These are phyloP conservation scores for Blepharisma stoltei DNA, from an alignment of 73 alveolate species.

Conservation along the genomic window DNA sequence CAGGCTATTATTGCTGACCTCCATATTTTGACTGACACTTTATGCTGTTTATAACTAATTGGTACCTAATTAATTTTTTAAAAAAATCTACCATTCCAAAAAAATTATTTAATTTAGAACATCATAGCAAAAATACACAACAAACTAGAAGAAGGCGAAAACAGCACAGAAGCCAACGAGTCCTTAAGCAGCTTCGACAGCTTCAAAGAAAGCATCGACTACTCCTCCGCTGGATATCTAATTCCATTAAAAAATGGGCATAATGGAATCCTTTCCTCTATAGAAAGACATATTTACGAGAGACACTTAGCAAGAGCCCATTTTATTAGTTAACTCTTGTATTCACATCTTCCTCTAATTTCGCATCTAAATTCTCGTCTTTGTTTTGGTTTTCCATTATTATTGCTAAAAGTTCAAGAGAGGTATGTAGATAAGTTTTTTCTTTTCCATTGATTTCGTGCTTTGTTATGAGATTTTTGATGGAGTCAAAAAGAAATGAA, in stretches of 20 bases:
- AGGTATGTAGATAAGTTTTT: too few relatives aligned
- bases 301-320: not conserved
- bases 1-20: not conserved
- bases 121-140: not conserved
- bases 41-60: too few relatives aligned
- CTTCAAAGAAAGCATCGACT: not conserved
- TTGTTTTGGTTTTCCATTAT: too few relatives aligned
- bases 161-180: not conserved
- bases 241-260: conserved; percentile 33
- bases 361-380: too few relatives aligned
- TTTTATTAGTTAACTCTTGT: not conserved
- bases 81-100: too few relatives aligned
- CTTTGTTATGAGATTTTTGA: too few relatives aligned
- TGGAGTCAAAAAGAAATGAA: too few relatives aligned
- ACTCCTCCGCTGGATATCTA: conserved; percentile 5
- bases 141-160: not conserved
- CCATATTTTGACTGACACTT: not conserved
- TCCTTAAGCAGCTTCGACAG: not conserved
- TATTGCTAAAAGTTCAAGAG: too few relatives aligned
- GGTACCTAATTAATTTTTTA: too few relatives aligned
- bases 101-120: too few relatives aligned
- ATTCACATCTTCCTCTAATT: not conserved
- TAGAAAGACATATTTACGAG: conserved; percentile 15
- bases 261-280: conserved; percentile 10
- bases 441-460: too few relatives aligned